These are phyloP conservation scores for Colletotrichum sp. DNA, from an alignment of 2,329 filamentous ascomycete species.

Conservation along the genomic window DNA sequence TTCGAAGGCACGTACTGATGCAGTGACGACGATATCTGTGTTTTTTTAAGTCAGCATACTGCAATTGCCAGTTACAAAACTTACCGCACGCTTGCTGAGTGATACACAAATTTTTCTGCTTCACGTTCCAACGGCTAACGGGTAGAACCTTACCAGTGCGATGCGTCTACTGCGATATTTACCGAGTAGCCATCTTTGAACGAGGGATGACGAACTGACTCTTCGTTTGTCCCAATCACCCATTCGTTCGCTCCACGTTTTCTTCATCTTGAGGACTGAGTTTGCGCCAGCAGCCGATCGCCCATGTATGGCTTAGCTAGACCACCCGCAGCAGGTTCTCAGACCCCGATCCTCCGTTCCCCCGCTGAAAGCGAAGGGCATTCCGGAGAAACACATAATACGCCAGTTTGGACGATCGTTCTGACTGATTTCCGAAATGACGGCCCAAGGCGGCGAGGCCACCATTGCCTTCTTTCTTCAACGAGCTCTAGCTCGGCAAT, in stretches of 20 bases:
- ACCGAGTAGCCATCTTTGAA: not conserved
- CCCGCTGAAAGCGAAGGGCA: not conserved
- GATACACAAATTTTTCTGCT: too few species aligned
- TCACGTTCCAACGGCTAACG: too few species aligned
- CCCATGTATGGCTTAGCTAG: not conserved
- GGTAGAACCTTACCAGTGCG: too few species aligned
- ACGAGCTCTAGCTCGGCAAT: not conserved
- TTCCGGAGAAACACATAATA: not conserved
- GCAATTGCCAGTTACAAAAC: too few species aligned
- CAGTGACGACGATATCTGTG: not conserved
- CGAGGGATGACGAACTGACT: not conserved
- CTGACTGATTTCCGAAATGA: not conserved
- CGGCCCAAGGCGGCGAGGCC: not conserved
- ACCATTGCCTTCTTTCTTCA: not conserved
- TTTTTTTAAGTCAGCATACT: not conserved
- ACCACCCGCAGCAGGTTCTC: not conserved
- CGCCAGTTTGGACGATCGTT: not conserved
- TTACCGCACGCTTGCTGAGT: accelerated
- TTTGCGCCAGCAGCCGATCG: not conserved
- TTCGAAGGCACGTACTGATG: not conserved
- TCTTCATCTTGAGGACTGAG: not conserved
- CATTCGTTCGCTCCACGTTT: not conserved
- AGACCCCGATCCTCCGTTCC: not conserved
- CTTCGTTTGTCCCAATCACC: not conserved
- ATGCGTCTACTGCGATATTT: too few species aligned